Evolutionary conservation across 495 filamentous ascomycete genomes (phyloP).

Genomic region (Cetradonia linearis): DNA sequence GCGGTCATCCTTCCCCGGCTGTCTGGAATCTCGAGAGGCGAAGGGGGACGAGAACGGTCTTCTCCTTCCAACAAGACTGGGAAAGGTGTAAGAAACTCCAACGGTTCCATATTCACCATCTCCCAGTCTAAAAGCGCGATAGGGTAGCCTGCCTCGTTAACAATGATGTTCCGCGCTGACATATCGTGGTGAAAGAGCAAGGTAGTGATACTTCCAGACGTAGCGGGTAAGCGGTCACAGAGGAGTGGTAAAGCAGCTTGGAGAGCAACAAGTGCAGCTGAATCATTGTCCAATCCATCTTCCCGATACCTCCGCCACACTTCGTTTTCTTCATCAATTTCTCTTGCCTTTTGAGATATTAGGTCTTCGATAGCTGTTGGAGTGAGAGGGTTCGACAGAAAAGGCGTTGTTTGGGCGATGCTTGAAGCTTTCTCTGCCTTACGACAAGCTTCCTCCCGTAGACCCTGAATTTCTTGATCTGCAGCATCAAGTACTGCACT

Average conservation of each 20-base stretch:
- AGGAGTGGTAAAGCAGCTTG: background rate
- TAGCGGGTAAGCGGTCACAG: background rate
- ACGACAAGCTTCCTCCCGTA: background rate
- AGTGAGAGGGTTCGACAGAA: background rate
- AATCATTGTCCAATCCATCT: background rate
- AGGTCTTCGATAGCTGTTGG: background rate
- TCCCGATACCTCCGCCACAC: background rate
- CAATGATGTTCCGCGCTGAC: constrained; percentile 40
- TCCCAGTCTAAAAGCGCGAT: constrained; percentile 45
- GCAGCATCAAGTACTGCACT: background rate
- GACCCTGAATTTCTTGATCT: background rate
- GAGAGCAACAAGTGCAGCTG: background rate
- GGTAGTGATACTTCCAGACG: constrained; percentile 14
- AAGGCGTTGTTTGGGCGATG: background rate
- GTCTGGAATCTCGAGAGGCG: no score
- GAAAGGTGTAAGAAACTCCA: no score
- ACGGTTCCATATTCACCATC: no score
- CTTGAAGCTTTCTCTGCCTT: background rate
- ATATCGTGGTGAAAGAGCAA: constrained; percentile 42
- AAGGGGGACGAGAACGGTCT: no score
- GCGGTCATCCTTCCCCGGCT: no score
- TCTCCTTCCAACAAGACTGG: no score
- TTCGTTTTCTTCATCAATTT: background rate
- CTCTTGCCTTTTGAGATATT: background rate
- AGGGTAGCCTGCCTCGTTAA: constrained; percentile 34